Base-by-base conservation (phyloP, 2,329 filamentous ascomycete species). In the Phialophora tarda region DNA sequence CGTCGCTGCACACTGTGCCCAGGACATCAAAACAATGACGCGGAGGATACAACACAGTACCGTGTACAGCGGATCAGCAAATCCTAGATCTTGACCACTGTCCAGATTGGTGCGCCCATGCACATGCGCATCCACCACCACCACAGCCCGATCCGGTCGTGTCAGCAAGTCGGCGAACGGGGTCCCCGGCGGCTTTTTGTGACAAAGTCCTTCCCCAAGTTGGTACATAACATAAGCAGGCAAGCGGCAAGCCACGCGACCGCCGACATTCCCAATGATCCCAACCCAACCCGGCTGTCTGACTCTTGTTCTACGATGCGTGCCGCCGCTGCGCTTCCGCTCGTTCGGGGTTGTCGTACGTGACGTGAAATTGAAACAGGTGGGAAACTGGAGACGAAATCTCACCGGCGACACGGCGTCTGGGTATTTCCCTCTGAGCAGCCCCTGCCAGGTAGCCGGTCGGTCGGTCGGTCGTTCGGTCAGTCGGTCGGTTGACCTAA, bases 111-210 rank as follows among this genome's bases (percentile, higher is more conserved):
- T 21, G 11, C 12, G 11, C 26, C 1, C 23, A 41, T 44, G 38
- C 38, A 8, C 38, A 44, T 44, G 38, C 14, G 6, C 38, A n/a
- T 41, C 12, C 14, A 5, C 11, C 34, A 17, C 4, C 14, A 38
- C 14, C 34, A n/a, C 11, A 21, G 10, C 14, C 38, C 14, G 38
- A n/a, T 30, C 14, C 14, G 23, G 12, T 56, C 53, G 28, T 48
- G 53, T 47, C 59, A 68, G 34, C 59, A 34, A 57, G 23, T 59
- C 62, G 34, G 51, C 54, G 26, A 44, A 41, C 0, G 17, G 14
- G 38, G 11, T 17, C 38, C 14, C 14, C 38, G 14, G 38, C 4
- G 14, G 17, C 14, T 1, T 41, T 41, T n/a, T 17, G 38, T 41
- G 38, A 8, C 23, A 26, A 41, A 21, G 21, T 53, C 48, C 48